Evolutionary conservation across 352 stramenopile species (phyloP).

Genomic region (Phytopythium mirpurense): DNA sequence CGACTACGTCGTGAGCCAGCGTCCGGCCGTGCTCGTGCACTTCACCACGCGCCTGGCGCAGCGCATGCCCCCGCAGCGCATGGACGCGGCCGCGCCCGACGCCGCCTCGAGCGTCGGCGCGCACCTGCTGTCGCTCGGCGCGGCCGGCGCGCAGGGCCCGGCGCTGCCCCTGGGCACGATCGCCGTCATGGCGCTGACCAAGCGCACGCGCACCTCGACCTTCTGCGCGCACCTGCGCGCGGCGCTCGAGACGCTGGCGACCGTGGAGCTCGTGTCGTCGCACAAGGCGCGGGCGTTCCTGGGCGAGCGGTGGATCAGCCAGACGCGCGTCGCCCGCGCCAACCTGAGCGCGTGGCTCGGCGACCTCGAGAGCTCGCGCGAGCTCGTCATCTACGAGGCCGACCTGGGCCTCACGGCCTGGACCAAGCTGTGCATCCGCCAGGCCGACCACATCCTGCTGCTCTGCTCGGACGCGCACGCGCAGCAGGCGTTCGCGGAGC

Average conservation of each 20-base stretch:
- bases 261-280: conserved; percentile 68
- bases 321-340: conserved; percentile 53
- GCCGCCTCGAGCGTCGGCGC: conserved; percentile 31
- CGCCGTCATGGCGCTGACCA: conserved; percentile 73
- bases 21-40: conserved; percentile 66
- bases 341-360: conserved; percentile 80
- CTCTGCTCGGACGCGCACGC: conserved; percentile 70
- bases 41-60: conserved; percentile 76
- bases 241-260: conserved; percentile 61
- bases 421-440: conserved; percentile 81
- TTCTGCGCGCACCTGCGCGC: conserved; percentile 65
- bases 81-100: conserved; percentile 28
- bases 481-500: conserved; percentile 60
- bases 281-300: conserved; percentile 56
- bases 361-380: conserved; percentile 71
- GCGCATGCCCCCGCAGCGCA: conserved; percentile 41
- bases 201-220: conserved; percentile 63
- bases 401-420: conserved; percentile 65
- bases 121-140: conserved; percentile 58
- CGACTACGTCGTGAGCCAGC: conserved; percentile 70
- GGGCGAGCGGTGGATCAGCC: conserved; percentile 63
- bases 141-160: conserved; percentile 12
- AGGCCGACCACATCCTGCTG: conserved; percentile 81
- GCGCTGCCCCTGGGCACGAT: conserved; percentile 63
- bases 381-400: conserved; percentile 80